Evolutionary conservation across 768 basidiomycete genomes (phyloP).

Genomic region (Crucibulum laeve): DNA sequence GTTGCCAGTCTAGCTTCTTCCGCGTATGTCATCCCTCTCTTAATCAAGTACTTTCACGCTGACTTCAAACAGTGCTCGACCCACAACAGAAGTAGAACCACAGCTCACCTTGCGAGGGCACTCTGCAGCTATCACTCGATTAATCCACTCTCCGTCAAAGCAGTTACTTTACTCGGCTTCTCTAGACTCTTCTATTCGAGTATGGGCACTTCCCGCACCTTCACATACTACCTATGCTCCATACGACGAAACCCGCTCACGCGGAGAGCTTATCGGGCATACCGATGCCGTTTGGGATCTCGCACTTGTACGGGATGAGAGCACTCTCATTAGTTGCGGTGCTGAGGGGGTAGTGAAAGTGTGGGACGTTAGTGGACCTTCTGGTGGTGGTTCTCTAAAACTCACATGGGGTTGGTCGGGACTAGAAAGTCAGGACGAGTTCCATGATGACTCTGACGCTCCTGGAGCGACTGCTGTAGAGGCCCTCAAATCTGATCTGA

Average conservation of each 20-base stretch:
- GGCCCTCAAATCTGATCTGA: constrained; percentile 76
- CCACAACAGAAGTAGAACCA: constrained; percentile 86
- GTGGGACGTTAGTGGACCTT: constrained; percentile 80
- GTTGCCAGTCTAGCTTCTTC: constrained; percentile 68
- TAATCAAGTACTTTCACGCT: constrained; percentile 8
- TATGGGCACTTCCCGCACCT: constrained; percentile 79
- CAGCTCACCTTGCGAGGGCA: constrained; percentile 92
- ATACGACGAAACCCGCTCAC: constrained; percentile 74
- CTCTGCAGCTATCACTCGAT: constrained; percentile 83
- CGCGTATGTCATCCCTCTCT: constrained; percentile 49
- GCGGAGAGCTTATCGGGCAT: constrained; percentile 84
- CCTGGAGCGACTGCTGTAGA: constrained; percentile 83
- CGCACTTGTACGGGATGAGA: constrained; percentile 78
- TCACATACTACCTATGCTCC: constrained; percentile 89
- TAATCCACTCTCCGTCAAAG: constrained; percentile 75
- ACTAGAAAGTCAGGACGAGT: constrained; percentile 44
- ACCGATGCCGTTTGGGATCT: constrained; percentile 98
- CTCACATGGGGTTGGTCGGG: constrained; percentile 82
- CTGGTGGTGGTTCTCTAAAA: constrained; percentile 60
- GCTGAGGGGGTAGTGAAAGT: constrained; percentile 92
- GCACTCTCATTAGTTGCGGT: constrained; percentile 82
- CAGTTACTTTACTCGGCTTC: constrained; percentile 87
- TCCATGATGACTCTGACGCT: constrained; percentile 45
- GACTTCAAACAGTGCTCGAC: constrained; percentile 45
- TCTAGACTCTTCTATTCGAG: constrained; percentile 86